Conservation (phyloP, 331 rosid species). For the Telfairia occidentalis region DNA sequence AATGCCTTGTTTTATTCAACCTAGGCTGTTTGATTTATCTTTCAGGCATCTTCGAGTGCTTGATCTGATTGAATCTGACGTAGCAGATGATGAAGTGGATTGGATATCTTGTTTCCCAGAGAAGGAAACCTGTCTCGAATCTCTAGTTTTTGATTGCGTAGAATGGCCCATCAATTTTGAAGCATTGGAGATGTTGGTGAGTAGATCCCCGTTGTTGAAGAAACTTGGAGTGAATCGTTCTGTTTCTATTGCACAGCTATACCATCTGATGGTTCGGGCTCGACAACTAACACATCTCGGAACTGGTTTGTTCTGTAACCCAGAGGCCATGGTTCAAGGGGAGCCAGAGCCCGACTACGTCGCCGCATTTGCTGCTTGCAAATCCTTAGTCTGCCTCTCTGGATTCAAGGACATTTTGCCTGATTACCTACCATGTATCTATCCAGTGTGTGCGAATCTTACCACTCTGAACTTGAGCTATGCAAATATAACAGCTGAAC, state of each 20-base stretch:
- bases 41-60: constrained; percentile 69
- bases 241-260: constrained; percentile 50
- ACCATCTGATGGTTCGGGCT: constrained; percentile 47
- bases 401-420: constrained; percentile 62
- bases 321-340: constrained; percentile 28
- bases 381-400: constrained; percentile 65
- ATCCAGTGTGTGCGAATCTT: constrained; percentile 68
- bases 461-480: constrained; percentile 69
- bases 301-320: constrained; percentile 43
- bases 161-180: constrained; percentile 45
- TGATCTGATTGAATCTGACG: constrained; percentile 66
- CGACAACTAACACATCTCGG: constrained; percentile 75
- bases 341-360: constrained; percentile 52
- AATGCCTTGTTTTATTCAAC: neutral
- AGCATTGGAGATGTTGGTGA: constrained; percentile 75
- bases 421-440: constrained; percentile 46
- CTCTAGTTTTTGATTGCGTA: constrained; percentile 65
- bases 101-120: constrained; percentile 76
- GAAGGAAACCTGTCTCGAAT: constrained; percentile 47
- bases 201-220: constrained; percentile 67
- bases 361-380: constrained; percentile 55
- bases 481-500: constrained; percentile 51
- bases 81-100: constrained; percentile 57
- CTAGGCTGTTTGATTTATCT: constrained; percentile 14
- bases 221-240: constrained; percentile 51